These are phyloP conservation scores for Fusarium nisikadoi DNA, from an alignment of 2,329 filamentous ascomycete genomes.

Conservation along the genomic window DNA sequence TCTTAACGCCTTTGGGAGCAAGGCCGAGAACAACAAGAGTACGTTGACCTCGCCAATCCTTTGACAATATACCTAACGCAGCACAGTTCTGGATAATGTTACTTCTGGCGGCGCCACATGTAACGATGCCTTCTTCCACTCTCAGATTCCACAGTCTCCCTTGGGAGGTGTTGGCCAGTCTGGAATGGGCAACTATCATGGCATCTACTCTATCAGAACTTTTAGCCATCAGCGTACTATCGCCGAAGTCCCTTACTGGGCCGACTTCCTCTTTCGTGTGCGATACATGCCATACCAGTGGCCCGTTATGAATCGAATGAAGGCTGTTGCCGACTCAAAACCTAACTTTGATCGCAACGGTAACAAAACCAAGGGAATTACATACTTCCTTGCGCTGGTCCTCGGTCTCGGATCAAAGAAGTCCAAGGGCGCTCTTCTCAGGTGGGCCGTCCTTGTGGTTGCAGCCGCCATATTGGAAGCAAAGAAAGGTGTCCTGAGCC, in stretches of 20 bases:
- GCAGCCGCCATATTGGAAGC: conserved; percentile 51
- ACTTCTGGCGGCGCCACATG: conserved; percentile 62
- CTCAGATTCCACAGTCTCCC: conserved; percentile 54
- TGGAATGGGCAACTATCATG: conserved; percentile 61
- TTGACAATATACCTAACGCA: conserved; percentile 35
- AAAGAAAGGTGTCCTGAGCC: conserved; percentile 50
- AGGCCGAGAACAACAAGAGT: conserved; percentile 80
- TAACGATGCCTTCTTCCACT: conserved; percentile 61
- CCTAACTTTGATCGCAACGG: conserved; percentile 73
- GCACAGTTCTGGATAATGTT: conserved; percentile 52
- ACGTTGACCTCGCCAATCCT: conserved; percentile 43
- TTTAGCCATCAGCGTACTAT: conserved; percentile 55
- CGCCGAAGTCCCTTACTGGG: conserved; percentile 51
- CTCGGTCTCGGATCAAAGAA: conserved; percentile 62
- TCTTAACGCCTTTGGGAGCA: conserved; percentile 86
- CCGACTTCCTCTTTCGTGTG: conserved; percentile 66
- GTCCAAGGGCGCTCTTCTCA: conserved; percentile 60
- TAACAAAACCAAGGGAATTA: conserved; percentile 59
- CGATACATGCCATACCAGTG: conserved; percentile 73
- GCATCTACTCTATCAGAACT: conserved; percentile 58
- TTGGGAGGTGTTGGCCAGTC: conserved; percentile 63
- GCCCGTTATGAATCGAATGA: conserved; percentile 57
- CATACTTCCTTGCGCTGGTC: conserved; percentile 65
- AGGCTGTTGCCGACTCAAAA: conserved; percentile 55
- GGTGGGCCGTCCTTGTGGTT: conserved; percentile 60